Evolutionary conservation across 2,329 filamentous ascomycete genomes (phyloP), one percentile per base, ranked within the genome.

Genomic region (Talaromyces rugulosus): DNA sequence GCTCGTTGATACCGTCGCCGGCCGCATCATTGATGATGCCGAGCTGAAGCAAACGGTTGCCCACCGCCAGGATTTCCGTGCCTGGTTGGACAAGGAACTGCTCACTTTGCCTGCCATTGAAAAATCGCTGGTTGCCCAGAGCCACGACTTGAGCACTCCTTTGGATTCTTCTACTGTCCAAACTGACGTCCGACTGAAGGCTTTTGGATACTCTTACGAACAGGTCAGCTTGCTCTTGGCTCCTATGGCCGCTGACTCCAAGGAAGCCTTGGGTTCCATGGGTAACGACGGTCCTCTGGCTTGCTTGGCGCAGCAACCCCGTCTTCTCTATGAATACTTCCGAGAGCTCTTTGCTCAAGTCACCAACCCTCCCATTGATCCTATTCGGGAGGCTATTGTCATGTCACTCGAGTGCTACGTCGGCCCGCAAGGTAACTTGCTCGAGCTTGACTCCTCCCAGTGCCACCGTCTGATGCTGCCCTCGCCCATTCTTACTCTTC

Each of bases 381-480:
- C 94, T 34, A 98, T 98, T 70, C 86, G 94, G 77, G 94, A 98
- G 83, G 94, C 93, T 31, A 95, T 97, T 71, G 94, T 98, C 77
- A 98, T 98, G 94, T 97, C 94, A 61, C 81, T 98, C 47, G 93
- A 96, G 74, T 96, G 94, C 71, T 98, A 97, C 74, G 91, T 98
- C 68, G 94, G 94, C 56, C 94, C 94, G 53, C 94, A 98, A 78
- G 94, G 94, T 63, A 98, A 98, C 74, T 81, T 98, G 62, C 83
- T 97, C 33, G 93, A 96, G 79, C 97, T 98, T 90, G 89, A 96
- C 71, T 80, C 91, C 62, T 89, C 89, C 31, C 94, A 98, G 77
- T 97, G 93, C 76, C 89, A 89, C 68, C 87, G 94, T 65, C 82
- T 98, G 28, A 85, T 94, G 58, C 84, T 98, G 4, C 91, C 92